These are phyloP conservation scores for Takakia lepidozioides DNA, from an alignment of 225 moss, liverwort and hornwort species.

Conservation along the genomic window DNA sequence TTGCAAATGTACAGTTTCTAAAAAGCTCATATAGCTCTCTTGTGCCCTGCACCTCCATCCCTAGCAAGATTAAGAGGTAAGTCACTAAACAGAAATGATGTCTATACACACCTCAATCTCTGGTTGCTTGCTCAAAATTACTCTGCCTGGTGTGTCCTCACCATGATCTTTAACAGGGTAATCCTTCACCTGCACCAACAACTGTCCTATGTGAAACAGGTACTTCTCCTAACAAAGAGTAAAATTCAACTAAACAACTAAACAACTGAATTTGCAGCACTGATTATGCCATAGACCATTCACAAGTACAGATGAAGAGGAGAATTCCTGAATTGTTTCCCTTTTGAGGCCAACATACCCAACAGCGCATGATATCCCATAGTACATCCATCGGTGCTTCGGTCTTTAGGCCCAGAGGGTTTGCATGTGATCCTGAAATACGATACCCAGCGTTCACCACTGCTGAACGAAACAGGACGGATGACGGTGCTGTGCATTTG, in stretches of 20 bases:
- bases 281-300: background rate
- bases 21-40: no score
- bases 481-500: conserved; percentile 94
- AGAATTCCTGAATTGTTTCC: background rate
- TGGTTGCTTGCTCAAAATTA: conserved; percentile 81
- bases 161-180: conserved; percentile 85
- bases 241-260: no score
- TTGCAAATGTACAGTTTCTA: no score
- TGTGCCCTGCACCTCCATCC: no score
- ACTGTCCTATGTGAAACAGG: no score
- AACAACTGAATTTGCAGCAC: background rate
- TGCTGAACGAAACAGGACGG: conserved; percentile 86
- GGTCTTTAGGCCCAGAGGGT: conserved; percentile 90
- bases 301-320: background rate
- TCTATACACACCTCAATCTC: conserved; percentile 56
- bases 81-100: no score
- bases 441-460: conserved; percentile 91
- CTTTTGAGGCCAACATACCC: conserved; percentile 44
- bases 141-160: conserved; percentile 67
- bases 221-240: no score
- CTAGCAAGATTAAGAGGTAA: no score
- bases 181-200: conserved; percentile 58
- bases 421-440: conserved; percentile 94
- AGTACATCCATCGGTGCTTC: conserved; percentile 86
- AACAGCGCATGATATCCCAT: conserved; percentile 99